phyloP scores from a whole-genome alignment of 352 stramenopile genomes.

The Globisporangium recalcitrans region DNA sequence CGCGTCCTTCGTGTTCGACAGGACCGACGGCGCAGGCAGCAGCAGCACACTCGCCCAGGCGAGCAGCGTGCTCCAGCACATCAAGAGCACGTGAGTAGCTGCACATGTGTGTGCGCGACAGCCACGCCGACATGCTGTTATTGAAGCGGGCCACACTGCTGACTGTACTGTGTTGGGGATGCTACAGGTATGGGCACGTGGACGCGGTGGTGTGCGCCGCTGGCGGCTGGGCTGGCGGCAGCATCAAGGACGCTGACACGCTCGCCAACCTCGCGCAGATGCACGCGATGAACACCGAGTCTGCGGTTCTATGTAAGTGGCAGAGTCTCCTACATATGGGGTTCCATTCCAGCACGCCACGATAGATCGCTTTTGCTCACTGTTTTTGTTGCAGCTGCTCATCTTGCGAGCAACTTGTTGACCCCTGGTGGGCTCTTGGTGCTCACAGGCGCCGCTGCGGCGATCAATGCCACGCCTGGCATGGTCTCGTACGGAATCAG shows the following conservation, averaged over 20 bases:
- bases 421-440: constrained; percentile 66
- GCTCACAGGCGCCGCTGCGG: constrained; percentile 78
- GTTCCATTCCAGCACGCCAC: background rate
- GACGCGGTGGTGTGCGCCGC: constrained; percentile 79
- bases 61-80: constrained; percentile 39
- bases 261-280: constrained; percentile 66
- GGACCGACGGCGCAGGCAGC: constrained; percentile 1
- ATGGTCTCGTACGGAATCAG: constrained; percentile 88
- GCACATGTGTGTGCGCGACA: background rate
- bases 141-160: background rate
- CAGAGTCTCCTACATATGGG: background rate
- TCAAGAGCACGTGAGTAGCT: constrained; percentile 35
- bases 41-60: constrained; percentile 49
- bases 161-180: constrained; percentile 14
- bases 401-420: constrained; percentile 69
- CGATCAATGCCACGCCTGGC: constrained; percentile 62
- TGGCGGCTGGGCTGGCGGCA: constrained; percentile 75
- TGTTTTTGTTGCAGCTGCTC: constrained; percentile 42
- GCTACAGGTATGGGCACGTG: constrained; percentile 41
- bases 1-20: constrained; percentile 43
- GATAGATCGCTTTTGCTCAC: constrained; percentile 1
- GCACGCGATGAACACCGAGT: constrained; percentile 79
- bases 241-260: constrained; percentile 56
- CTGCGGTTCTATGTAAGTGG: constrained; percentile 30
- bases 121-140: background rate